Base-by-base conservation (phyloP, 805 yeast genomes). In the Metschnikowia lochheadii region DNA sequence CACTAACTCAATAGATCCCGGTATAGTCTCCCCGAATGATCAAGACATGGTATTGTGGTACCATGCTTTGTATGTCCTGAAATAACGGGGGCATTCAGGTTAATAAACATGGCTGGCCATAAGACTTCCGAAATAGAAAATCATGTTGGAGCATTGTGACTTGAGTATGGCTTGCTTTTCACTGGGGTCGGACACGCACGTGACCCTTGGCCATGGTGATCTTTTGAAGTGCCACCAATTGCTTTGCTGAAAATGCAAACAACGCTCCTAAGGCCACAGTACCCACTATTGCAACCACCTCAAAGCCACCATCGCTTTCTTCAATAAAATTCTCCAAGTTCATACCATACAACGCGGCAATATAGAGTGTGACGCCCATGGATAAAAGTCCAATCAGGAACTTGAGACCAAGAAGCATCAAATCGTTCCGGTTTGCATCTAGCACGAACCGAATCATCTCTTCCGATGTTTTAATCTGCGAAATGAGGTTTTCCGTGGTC, bases 341-440 rank as follows among this genome's bases (percentile, higher is more conserved):
- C 99, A 94, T 94, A 34, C 99, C 99, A 66, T 91, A 94, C 10
- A 89, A 72, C 0, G 97, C 86, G 1, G 96, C 94, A 14, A 89
- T 64, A 56, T 87, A 88, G 42, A 95, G 72, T 1, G 94, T 85
- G 14, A 84, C 80, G 2, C 96, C 96, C 61, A 91, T 72, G 3
- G 96, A 85, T 34, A 94, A 70, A 50, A 95, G 76, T 0, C 96
- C 94, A 23, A 89, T 83, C 46, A 94, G 84, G 64, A 89, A 89
- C 58, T 86, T 78, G 50, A 94, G 73, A 3, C 96, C 96, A 37
- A 94, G 72, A 29, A 90, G 66, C 97, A 94, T 90, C 53, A 94
- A 75, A 57, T 92, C 89, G 67, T 94, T 94, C 67, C 99, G 80
- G 66, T 94, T 92, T 1, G 97, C 86, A 64, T 94, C 99, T 51